Evolutionary conservation across 1,284 basidiomycete genomes (phyloP).

Genomic region (Marasmius sp.): DNA sequence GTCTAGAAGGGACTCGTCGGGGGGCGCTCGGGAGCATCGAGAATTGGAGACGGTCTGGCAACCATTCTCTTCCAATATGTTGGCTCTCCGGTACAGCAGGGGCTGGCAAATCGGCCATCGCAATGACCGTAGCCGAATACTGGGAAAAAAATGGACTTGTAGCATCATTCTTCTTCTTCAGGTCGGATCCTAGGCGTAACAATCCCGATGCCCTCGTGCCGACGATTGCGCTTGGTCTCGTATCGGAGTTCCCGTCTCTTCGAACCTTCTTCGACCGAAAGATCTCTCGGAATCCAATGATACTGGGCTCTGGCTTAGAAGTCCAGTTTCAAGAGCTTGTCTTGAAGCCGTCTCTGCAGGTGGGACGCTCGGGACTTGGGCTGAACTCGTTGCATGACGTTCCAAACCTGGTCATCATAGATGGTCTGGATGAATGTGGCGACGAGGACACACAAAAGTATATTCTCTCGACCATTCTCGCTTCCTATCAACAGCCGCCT

Average conservation of each 20-base stretch:
- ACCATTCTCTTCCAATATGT: constrained; percentile 2
- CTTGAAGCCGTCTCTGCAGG: neutral
- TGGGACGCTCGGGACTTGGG: too few relatives aligned
- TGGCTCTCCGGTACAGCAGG: constrained; percentile 16
- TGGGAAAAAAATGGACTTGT: constrained; percentile 1
- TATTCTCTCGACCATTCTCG: neutral
- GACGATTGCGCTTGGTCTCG: constrained; percentile 2
- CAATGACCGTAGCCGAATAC: constrained; percentile 14
- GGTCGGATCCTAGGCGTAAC: neutral
- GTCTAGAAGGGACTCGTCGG: constrained; percentile 13
- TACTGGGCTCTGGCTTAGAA: neutral
- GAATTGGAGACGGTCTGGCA: constrained; percentile 6
- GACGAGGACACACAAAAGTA: neutral
- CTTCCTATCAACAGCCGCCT: neutral
- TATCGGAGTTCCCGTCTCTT: neutral
- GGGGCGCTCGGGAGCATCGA: constrained; percentile 9
- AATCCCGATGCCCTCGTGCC: neutral
- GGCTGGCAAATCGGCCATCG: neutral
- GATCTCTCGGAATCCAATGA: neutral
- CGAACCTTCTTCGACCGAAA: neutral
- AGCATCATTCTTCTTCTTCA: constrained; percentile 17
- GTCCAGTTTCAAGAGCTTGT: constrained; percentile 1
- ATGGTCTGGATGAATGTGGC: constrained; percentile 6
- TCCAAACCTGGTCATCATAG: neutral
- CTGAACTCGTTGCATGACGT: too few relatives aligned